A percentile compares a stretch with the other conserved stretches of the same genome.
These are phyloP conservation scores for Lachancea meyersii DNA, from an alignment of 805 yeast genomes.

Conservation along the genomic window DNA sequence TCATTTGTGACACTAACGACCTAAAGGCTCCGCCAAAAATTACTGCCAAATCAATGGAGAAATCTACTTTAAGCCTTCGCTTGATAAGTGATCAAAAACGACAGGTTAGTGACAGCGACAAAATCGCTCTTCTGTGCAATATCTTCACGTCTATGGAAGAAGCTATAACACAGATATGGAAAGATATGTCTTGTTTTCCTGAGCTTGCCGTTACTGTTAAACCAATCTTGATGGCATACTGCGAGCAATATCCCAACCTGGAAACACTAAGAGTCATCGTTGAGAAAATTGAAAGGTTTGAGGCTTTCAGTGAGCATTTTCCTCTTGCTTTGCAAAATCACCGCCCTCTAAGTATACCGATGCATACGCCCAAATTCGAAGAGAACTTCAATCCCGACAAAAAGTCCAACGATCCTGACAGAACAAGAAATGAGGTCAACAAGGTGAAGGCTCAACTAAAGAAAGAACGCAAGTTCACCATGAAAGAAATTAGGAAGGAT, in stretches of 20 bases:
- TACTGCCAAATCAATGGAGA: neutral
- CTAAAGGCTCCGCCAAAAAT: conserved; percentile 16
- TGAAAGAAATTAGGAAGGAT: conserved; percentile 89
- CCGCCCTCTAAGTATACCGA: conserved; percentile 74
- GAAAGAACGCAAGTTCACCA: conserved; percentile 81
- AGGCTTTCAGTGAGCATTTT: conserved; percentile 46
- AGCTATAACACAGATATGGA: conserved; percentile 43
- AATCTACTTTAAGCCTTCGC: conserved; percentile 18
- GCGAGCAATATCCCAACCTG: conserved; percentile 34
- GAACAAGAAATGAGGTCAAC: conserved; percentile 71
- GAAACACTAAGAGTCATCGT: conserved; percentile 32
- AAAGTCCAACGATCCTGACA: conserved; percentile 82
- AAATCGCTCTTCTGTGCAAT: conserved; percentile 25
- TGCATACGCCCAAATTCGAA: conserved; percentile 86
- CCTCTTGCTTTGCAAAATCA: conserved; percentile 82
- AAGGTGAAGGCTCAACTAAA: conserved; percentile 82
- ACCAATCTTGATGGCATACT: conserved; percentile 37
- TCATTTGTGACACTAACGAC: conserved; percentile 21
- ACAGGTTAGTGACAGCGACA: conserved; percentile 23
- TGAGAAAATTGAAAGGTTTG: conserved; percentile 44
- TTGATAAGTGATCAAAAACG: conserved; percentile 27
- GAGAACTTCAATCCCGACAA: conserved; percentile 94
- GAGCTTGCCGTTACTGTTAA: conserved; percentile 52
- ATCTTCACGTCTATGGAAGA: conserved; percentile 29
- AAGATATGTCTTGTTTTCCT: conserved; percentile 52